Base-by-base conservation (phyloP, 176 grass and related monocot species). In the Zoysia pacifica region DNA sequence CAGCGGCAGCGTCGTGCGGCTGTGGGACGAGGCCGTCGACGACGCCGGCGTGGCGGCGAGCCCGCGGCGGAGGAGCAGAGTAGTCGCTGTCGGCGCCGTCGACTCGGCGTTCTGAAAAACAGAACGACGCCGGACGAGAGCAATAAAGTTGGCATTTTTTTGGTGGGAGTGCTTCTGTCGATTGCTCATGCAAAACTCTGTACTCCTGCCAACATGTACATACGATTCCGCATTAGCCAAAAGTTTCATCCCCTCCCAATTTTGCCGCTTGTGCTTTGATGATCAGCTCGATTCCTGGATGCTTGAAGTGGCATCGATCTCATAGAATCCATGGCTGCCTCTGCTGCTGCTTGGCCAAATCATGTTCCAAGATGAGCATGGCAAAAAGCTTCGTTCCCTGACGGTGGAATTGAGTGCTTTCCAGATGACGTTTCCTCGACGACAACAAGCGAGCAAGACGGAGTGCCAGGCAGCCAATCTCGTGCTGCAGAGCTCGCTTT, bases 21-120 rank as follows among this genome's bases (percentile, higher is more conserved):
- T 96, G 28, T 96, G 93, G 93, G 82, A 88, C 18, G 62, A 75
- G 28, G 82, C 67, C 65, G 40, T 52, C 62, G 43, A 45, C n/a
- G 66, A 3, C 3, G 19, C 38, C 9, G 13, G 43, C 1, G 16
- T 74, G 6, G 58, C 63, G 62, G 70, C 82, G 45, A 87, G 77
- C 64, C 81, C 69, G 9, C 79, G 84, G 55, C 79, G 68, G 80
- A 76, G 70, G 11, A 7, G 46, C 4, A 69, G 58, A 19, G 55
- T n/a, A 0, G 35, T 50, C 16, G 75, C 8, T 70, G 0, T 50
- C 16, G 75, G 11, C 76, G 0, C 13, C 15, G 15, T 47, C 39
- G 28, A 28, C 28, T 38, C 69, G 45, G 64, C 10, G 37, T 79
- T 79, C 62, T 88, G 75, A 58, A 7, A 6, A 45, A 45, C 55